Evolutionary conservation across 2,329 filamentous ascomycete genomes (phyloP).

Genomic region (Dactylellina cionopaga): DNA sequence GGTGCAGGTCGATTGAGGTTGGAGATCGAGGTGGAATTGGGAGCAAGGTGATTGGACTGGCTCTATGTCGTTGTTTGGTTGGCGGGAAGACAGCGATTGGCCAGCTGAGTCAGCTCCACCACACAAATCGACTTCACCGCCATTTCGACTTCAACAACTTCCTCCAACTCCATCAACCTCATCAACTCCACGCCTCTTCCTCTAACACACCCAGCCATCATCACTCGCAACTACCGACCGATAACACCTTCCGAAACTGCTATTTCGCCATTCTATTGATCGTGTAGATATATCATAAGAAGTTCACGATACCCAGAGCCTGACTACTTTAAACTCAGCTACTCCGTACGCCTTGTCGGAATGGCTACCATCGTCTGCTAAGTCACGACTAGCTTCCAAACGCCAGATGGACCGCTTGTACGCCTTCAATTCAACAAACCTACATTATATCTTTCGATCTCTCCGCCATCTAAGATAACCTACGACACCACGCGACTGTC

Average conservation of each 20-base stretch:
- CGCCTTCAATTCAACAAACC: slow-evolving; percentile 4
- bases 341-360: not conserved
- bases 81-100: not conserved
- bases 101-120: slow-evolving; percentile 23
- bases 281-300: no score
- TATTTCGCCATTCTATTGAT: no score
- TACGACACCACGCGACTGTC: not conserved
- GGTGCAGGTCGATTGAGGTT: slow-evolving; percentile 34
- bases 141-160: slow-evolving; percentile 1
- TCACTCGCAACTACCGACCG: no score
- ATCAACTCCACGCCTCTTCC: no score
- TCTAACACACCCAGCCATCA: no score
- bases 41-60: slow-evolving; percentile 37
- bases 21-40: slow-evolving; percentile 22
- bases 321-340: no score
- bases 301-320: no score
- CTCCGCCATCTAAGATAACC: slow-evolving; percentile 36
- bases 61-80: slow-evolving; percentile 18
- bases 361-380: slow-evolving; percentile 42
- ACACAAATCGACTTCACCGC: slow-evolving; percentile 10
- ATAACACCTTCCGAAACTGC: no score
- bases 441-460: slow-evolving; percentile 14
- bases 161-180: not conserved
- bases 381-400: slow-evolving; percentile 12
- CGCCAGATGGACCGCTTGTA: slow-evolving; percentile 30